Evolutionary conservation across 2,329 filamentous ascomycete species (phyloP).

Genomic region (Talaromyces sp.): DNA sequence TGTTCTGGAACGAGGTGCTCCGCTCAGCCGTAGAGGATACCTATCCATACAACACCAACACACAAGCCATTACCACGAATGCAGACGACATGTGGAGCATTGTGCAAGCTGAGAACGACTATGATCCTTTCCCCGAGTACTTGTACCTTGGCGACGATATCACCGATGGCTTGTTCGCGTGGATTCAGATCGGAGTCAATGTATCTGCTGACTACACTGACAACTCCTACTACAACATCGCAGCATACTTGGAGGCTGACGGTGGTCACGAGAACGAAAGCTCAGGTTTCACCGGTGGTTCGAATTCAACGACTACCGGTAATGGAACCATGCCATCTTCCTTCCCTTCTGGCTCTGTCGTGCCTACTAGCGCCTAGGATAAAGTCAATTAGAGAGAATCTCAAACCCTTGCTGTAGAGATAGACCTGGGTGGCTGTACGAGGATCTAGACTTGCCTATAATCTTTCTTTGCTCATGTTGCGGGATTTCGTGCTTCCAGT

Average conservation of each 20-base stretch:
- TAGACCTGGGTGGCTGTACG: background rate
- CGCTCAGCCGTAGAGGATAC: constrained; percentile 43
- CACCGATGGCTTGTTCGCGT: constrained; percentile 48
- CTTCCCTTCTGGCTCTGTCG: background rate
- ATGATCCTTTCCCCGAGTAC: constrained; percentile 55
- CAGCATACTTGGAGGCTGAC: constrained; percentile 25
- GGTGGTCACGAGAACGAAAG: constrained; percentile 23
- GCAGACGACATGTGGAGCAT: constrained; percentile 44
- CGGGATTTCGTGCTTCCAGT: background rate
- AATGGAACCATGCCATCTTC: background rate
- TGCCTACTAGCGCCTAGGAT: background rate
- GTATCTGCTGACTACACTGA: constrained; percentile 32
- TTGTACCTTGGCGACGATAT: constrained; percentile 51
- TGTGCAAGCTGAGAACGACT: constrained; percentile 41
- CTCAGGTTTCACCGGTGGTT: background rate
- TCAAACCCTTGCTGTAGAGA: background rate
- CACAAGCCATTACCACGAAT: constrained; percentile 37
- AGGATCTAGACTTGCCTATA: too few relatives aligned
- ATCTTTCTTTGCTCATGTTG: background rate
- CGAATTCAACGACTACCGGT: background rate
- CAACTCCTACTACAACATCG: constrained; percentile 23
- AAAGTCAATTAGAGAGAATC: background rate
- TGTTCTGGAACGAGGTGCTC: constrained; percentile 51
- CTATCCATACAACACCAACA: constrained; percentile 33
- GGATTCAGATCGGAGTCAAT: constrained; percentile 51